Evolutionary conservation across 768 basidiomycete species (phyloP), one percentile per base, ranked within the genome.

Genomic region (Mycena latifolia): DNA sequence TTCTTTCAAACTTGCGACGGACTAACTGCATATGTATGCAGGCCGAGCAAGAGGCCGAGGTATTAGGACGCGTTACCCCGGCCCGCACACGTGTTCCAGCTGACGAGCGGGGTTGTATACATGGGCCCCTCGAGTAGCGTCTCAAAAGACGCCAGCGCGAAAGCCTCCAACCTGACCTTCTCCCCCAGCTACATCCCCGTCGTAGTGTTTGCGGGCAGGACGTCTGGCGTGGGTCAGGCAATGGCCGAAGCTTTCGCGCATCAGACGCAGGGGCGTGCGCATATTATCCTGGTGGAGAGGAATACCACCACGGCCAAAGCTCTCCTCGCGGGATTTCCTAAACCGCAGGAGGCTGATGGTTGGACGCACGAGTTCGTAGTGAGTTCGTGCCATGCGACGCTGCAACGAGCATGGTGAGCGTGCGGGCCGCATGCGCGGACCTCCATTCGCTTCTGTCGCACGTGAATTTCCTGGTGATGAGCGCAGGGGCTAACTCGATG

Each of bases 341-440:
- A 69, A 48, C 69, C 72, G 41, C 55, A 47, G 17, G 47, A 64
- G 20, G 47, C 25, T 45, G 61, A 55, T 5, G 58, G 46, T 0
- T 33, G 47, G 33, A 37, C 46, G 61, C 56, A 77, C 71, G n/a
- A n/a, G n/a, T n/a, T n/a, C n/a, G n/a, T n/a, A n/a, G n/a, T n/a
- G 75, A 76, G 67, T 81, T 80, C 67, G 74, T 80, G 22, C 50
- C 69, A 39, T 76, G 77, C 73, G 79, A 81, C n/a, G n/a, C n/a
- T 51, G 75, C 70, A 27, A 64, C 28, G 55, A 56, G 54, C 48
- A 56, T 64, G 63, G 25, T 22, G 35, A 33, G 15, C 39, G 51
- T 61, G 20, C 60, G 52, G 5, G 10, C 22, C 5, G 55, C 35
- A 8, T 55, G 59, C 29, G 24, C 25, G 9, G 60, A 7, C 10